Base-by-base conservation (phyloP, 305 asterid species). In the Plantago rigida region DNA sequence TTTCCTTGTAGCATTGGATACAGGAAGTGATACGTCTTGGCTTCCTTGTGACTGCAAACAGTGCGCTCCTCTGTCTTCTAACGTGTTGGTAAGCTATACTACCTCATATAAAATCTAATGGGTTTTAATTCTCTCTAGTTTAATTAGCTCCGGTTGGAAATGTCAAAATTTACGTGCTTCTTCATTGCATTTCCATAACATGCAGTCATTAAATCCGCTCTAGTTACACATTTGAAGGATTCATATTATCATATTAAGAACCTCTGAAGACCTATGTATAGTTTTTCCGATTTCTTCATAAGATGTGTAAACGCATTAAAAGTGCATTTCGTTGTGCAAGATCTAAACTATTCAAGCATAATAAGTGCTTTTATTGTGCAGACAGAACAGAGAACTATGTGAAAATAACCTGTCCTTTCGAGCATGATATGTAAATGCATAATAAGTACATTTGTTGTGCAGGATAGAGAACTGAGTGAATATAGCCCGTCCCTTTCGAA, bases 11-110 rank as follows among this genome's bases (percentile, higher is more conserved):
- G 97, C 91, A 10, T 62, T 89, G 80, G 97, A 86, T 79, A 73
- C 94, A 44, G 93, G 94, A 62, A 84, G 97, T 64, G 90, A 87
- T 71, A 69, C 78, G 75, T 71, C 86, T 48, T 89, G 97, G 97
- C 81, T 87, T 70, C 96, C 93, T 55, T 87, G 96, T 69, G 77
- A 82, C 60, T 87, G 94, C 67, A 28, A 76, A 47, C 81, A 82
- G 73, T 87, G 96, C 66, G 93, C 87, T 54, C 84, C 93, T 47
- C 77, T 87, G 41, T 77, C 94, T 50, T 76, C 82, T 60, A 56
- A 59, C 70, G 66, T 68, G 82, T 71, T 87, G 92, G 96, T 87
- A 85, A 57, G 87, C 47, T 52, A 42, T 67, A 69, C 15, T 69
- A 62, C 60, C 60, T 61, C 24, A 26, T 24, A 36, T 66, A 19